Percentiles rank a stretch among this genome's conserved stretches.
phyloP scores from a whole-genome alignment of 2,329 filamentous ascomycete species.

The Epichloe festucae region DNA sequence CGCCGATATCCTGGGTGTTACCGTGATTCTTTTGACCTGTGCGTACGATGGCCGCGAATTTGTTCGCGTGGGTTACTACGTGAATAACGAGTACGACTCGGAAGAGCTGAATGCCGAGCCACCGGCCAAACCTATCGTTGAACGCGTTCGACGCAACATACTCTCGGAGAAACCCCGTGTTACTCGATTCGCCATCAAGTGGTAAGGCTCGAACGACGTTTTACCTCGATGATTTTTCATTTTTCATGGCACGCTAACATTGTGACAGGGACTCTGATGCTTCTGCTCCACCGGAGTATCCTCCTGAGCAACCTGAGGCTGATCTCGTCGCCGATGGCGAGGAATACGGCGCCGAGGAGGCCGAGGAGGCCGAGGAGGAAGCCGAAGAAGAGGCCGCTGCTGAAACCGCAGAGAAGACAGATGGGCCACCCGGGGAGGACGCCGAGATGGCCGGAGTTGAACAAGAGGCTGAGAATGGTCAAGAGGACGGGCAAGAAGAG shows the following conservation, averaged over 20 bases:
- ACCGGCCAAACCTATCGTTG: slow-evolving; percentile 81
- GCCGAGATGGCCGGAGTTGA: slow-evolving; percentile 65
- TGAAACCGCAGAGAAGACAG: slow-evolving; percentile 32
- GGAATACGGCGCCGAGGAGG: slow-evolving; percentile 85
- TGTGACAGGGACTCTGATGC: slow-evolving; percentile 81
- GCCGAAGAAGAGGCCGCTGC: slow-evolving; percentile 43
- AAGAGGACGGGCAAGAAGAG: slow-evolving; percentile 41
- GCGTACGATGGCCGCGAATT: slow-evolving; percentile 95
- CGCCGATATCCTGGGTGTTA: slow-evolving; percentile 91
- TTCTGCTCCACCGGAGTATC: slow-evolving; percentile 88
- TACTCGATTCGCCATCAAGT: slow-evolving; percentile 96
- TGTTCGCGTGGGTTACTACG: slow-evolving; percentile 96
- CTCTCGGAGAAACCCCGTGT: slow-evolving; percentile 95
- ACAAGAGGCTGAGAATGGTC: slow-evolving; percentile 22
- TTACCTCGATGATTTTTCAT: neutral
- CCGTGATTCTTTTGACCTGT: slow-evolving; percentile 90
- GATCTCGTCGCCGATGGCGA: slow-evolving; percentile 77
- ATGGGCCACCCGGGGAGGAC: slow-evolving; percentile 40
- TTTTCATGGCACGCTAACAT: neutral
- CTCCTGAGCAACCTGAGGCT: slow-evolving; percentile 93
- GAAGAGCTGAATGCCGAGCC: slow-evolving; percentile 83
- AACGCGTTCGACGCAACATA: slow-evolving; percentile 84
- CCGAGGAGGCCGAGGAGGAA: slow-evolving; percentile 70
- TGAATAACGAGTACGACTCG: slow-evolving; percentile 97
- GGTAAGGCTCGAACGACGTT: slow-evolving; percentile 42